Conservation (phyloP, 768 basidiomycete genomes). For the Lactarius akahatsu region DNA sequence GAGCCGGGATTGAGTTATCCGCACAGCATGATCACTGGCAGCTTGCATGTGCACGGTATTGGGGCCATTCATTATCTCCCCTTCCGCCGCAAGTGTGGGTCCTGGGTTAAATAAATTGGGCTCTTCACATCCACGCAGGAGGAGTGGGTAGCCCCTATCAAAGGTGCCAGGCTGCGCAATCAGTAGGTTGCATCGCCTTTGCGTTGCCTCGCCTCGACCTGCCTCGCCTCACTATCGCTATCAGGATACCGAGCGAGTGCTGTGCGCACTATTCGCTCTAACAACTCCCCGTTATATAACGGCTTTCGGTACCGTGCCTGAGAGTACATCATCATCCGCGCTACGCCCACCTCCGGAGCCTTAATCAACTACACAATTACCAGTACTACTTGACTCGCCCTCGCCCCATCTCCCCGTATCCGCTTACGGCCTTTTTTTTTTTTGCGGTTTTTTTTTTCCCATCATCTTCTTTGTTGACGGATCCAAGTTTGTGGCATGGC, state of each 20-base stretch:
- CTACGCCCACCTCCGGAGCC: constrained; percentile 20
- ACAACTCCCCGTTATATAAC: constrained; percentile 18
- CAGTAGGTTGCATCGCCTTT: not conserved
- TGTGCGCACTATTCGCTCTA: constrained; percentile 20
- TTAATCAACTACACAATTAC: constrained; percentile 7
- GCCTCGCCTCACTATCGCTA: constrained; percentile 11
- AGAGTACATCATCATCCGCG: constrained; percentile 12
- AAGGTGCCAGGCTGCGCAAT: constrained; percentile 5
- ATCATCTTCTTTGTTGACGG: constrained; percentile 5
- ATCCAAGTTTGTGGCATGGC: constrained; percentile 27
- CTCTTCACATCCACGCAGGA: not conserved
- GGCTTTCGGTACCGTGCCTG: constrained; percentile 19
- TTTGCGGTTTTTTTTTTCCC: not conserved
- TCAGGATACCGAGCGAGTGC: constrained; percentile 13
- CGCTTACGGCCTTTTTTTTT: not conserved
- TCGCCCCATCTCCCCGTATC: constrained; percentile 1
- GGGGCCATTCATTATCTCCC: not conserved
- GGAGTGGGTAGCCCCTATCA: constrained; percentile 18
- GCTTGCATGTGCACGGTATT: not conserved
- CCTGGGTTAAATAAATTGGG: not conserved
- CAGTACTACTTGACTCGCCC: not conserved
- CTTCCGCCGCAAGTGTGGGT: not conserved
- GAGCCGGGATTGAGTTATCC: not conserved
- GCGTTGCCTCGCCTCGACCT: constrained; percentile 12
- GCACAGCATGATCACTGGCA: not conserved